phyloP scores from a whole-genome alignment of 225 moss, liverwort and hornwort species.

The Bryum argenteum region DNA sequence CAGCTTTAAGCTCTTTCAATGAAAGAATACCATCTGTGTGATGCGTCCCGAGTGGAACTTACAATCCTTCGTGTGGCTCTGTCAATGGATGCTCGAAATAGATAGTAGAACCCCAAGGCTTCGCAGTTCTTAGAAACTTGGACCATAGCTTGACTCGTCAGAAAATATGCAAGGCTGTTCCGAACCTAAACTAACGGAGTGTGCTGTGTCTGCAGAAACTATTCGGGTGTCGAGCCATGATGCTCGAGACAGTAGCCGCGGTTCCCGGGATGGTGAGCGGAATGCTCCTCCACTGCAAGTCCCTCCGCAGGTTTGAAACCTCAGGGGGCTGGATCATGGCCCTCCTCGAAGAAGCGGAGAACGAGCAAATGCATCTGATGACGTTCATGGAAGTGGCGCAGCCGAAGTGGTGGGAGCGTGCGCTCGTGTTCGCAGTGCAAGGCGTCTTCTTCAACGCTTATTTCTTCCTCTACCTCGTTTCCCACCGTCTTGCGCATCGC shows the following conservation, averaged over 20 bases:
- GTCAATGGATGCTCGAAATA: no score
- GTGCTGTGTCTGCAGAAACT: conserved; percentile 53
- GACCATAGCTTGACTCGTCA: not conserved
- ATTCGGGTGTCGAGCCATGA: conserved; percentile 84
- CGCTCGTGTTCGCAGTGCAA: conserved; percentile 72
- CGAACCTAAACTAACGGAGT: no score
- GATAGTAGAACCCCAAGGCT: no score
- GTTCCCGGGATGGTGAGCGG: conserved; percentile 97
- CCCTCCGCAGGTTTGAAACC: conserved; percentile 71
- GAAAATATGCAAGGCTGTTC: not conserved
- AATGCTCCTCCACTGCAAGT: conserved; percentile 77
- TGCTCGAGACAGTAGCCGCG: conserved; percentile 97
- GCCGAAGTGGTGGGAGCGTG: conserved; percentile 84
- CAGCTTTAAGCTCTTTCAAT: no score
- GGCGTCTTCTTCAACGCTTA: conserved; percentile 81
- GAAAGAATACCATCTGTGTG: no score
- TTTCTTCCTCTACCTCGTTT: conserved; percentile 69
- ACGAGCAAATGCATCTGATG: conserved; percentile 99
- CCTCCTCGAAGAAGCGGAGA: conserved; percentile 94
- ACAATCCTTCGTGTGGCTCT: no score
- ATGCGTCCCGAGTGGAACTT: conserved; percentile 23
- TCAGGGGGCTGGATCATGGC: conserved; percentile 99
- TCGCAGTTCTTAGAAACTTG: no score
- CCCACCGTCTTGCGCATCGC: conserved; percentile 74
- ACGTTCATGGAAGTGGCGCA: conserved; percentile 86